Percentiles rank a stretch among this genome's conserved stretches.
Evolutionary conservation across 2,329 filamentous ascomycete species (phyloP).

Genomic region (Lachnellula hyalina): DNA sequence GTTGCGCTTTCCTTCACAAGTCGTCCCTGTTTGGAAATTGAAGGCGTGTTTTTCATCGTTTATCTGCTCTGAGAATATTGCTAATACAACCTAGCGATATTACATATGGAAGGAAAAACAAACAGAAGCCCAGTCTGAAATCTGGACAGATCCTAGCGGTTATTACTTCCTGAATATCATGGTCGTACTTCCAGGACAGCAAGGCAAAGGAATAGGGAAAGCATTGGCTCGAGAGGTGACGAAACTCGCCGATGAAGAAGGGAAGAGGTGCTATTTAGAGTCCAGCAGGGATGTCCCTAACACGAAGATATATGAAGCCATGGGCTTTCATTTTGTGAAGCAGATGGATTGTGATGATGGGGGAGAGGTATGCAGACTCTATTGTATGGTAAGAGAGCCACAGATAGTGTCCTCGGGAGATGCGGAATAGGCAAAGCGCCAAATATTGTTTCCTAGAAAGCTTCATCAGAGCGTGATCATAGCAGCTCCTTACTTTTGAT

Average conservation of each 20-base stretch:
- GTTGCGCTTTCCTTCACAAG: neutral
- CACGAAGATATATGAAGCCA: constrained; percentile 62
- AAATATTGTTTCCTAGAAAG: no score
- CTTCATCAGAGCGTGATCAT: no score
- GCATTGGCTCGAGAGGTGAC: constrained; percentile 60
- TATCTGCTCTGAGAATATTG: neutral
- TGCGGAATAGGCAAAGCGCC: neutral
- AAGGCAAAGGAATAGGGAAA: constrained; percentile 62
- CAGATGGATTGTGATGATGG: constrained; percentile 64
- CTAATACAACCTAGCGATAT: constrained; percentile 46
- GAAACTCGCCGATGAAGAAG: constrained; percentile 57
- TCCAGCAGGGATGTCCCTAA: constrained; percentile 64
- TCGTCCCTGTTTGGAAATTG: neutral
- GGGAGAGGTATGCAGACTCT: constrained; percentile 49
- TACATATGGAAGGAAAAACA: constrained; percentile 69
- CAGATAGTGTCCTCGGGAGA: neutral
- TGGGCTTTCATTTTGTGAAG: constrained; percentile 61
- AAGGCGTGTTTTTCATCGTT: neutral
- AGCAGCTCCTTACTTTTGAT: no score
- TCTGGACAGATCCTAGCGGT: constrained; percentile 61
- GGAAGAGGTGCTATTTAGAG: constrained; percentile 64
- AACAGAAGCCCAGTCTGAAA: constrained; percentile 50
- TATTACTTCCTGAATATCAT: constrained; percentile 78
- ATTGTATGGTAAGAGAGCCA: constrained; percentile 43
- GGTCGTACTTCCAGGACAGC: constrained; percentile 58